Evolutionary conservation across 2,329 filamentous ascomycete species (phyloP).

Genomic region (Trichoderma sp.): DNA sequence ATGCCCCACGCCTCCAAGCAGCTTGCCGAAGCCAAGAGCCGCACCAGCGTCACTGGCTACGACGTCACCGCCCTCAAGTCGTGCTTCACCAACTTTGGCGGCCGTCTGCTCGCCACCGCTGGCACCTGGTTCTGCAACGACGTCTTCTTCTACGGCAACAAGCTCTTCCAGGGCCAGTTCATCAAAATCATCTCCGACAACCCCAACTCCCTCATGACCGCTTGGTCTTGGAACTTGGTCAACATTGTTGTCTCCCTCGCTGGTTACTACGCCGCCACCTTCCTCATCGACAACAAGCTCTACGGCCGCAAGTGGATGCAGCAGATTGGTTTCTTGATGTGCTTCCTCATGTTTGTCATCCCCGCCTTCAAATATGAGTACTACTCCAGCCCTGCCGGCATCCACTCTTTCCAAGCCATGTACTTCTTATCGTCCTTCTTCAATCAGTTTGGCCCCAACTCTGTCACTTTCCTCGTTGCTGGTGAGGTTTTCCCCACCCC

Average conservation of each 20-base stretch:
- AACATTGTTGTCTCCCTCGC: slow-evolving; percentile 84
- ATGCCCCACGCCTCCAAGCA: slow-evolving; percentile 88
- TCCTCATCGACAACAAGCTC: slow-evolving; percentile 93
- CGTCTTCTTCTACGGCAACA: slow-evolving; percentile 99
- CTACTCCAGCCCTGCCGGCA: slow-evolving; percentile 70
- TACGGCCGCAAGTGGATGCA: slow-evolving; percentile 97
- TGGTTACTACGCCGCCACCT: slow-evolving; percentile 87
- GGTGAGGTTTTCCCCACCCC: slow-evolving; percentile 96
- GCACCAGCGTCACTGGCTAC: slow-evolving; percentile 85
- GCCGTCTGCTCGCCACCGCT: slow-evolving; percentile 81
- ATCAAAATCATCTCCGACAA: slow-evolving; percentile 76
- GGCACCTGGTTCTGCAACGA: slow-evolving; percentile 95
- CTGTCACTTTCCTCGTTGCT: slow-evolving; percentile 92
- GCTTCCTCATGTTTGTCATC: slow-evolving; percentile 90
- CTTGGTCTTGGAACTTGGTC: slow-evolving; percentile 90
- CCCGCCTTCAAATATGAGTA: slow-evolving; percentile 86
- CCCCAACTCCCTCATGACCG: slow-evolving; percentile 74
- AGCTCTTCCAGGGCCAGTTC: slow-evolving; percentile 92
- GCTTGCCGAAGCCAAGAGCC: slow-evolving; percentile 80
- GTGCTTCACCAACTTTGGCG: slow-evolving; percentile 81
- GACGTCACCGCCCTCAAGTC: slow-evolving; percentile 79
- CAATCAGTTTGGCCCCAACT: slow-evolving; percentile 98
- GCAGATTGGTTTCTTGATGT: slow-evolving; percentile 88
- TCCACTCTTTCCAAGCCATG: slow-evolving; percentile 95
- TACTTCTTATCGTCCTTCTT: slow-evolving; percentile 98